A percentile compares a stretch with the other conserved stretches of the same genome.
Conservation (phyloP, 495 filamentous ascomycete species). For the Cairneyella variabilis region DNA sequence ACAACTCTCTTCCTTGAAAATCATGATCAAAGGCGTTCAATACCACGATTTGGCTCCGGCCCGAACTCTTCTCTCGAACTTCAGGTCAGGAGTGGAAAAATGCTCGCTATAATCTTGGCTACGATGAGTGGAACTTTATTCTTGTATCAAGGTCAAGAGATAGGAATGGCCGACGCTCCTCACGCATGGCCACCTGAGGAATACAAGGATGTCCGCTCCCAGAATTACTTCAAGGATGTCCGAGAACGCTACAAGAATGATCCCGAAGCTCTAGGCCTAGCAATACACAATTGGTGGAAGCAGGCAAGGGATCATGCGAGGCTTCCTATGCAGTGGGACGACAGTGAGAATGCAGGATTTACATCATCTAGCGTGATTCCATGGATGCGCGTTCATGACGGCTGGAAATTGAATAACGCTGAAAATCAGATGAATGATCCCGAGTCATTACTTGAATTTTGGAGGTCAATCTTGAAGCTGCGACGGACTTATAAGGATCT, state of each 20-base stretch:
- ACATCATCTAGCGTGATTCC: conserved; percentile 29
- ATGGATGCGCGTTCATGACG: conserved; percentile 52
- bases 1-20: conserved; percentile 63
- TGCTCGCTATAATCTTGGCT: conserved; percentile 54
- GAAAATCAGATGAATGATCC: conserved; percentile 34
- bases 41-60: conserved; percentile 49
- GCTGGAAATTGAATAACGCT: conserved; percentile 41
- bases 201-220: conserved; percentile 61
- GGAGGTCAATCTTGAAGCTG: conserved; percentile 37
- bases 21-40: conserved; percentile 57
- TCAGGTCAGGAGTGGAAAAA: conserved; percentile 49
- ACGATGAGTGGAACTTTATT: conserved; percentile 59
- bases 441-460: conserved; percentile 41
- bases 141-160: conserved; percentile 67
- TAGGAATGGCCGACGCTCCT: conserved; percentile 61
- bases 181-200: conserved; percentile 54
- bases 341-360: conserved; percentile 48
- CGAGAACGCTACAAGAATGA: conserved; percentile 1
- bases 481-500: conserved; percentile 48
- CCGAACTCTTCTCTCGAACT: conserved; percentile 36
- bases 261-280: conserved; percentile 30
- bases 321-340: conserved; percentile 60
- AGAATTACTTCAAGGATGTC: conserved; percentile 53
- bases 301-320: conserved; percentile 59
- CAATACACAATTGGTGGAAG: conserved; percentile 37